Base-by-base conservation (phyloP, 768 basidiomycete species). In the Fibroporia radiculosa region DNA sequence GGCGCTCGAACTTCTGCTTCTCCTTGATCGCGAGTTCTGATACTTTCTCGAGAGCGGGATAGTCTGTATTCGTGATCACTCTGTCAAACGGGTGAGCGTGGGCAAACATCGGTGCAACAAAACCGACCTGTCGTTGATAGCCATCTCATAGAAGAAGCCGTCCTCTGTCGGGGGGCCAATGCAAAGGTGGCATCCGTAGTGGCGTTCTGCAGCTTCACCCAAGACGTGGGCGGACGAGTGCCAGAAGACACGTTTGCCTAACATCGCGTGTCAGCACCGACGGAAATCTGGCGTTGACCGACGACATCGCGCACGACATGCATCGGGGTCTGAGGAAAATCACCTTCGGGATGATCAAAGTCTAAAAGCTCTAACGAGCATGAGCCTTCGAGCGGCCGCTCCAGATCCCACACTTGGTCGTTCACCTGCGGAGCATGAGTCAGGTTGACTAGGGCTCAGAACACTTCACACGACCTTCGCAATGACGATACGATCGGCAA, bases 131-230 rank as follows among this genome's bases (percentile, higher is more conserved):
- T 91, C 84, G 28, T 82, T 70, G 53, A 92, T 91, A 13, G 80
- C 81, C 96, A 99, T 98, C 63, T 99, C 96, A 62, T 99, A 99
- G 73, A 96, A 99, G 77, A 99, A 99, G 18, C 96, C 96, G 6
- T 97, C 93, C 23, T 95, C 91, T 2, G 93, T 92, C 19, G 96
- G 96, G 13, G 96, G 96, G 3, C 96, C 96, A 49, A 96, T 81
- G 58, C 93, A 96, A 12, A 99, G 74, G 70, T 96, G 93, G 62
- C 93, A 96, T 31, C 93, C 95, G 62, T 97, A 95, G 62, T 96
- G 92, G 42, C 87, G 78, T 66, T 99, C 96, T 32, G 92, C 80
- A 44, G 95, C 87, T 66, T 99, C 96, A 35, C 96, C 96, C 14
- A 99, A 76, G 45, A 98, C 92, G 66, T 98, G 96, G 0, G 96